Evolutionary conservation across 768 basidiomycete genomes (phyloP), one percentile per base, ranked within the genome.

Genomic region (Cubamyces lactineus): DNA sequence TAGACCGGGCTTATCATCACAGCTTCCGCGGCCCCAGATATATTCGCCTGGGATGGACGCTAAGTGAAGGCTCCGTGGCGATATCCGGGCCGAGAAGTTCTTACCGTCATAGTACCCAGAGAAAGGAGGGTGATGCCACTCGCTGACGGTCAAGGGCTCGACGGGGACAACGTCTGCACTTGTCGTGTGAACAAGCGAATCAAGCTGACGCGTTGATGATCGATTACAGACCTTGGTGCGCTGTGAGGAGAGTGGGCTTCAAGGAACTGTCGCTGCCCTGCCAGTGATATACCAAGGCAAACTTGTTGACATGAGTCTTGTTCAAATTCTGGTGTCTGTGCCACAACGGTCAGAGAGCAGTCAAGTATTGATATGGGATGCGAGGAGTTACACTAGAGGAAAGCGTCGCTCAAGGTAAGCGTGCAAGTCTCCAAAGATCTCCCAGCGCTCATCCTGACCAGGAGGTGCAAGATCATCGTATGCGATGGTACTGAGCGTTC

Each of bases 251-350:
- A 16, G 92, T 66, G 0, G 92, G 91, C 70, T 90, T 89, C n/a
- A 89, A 76, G 0, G 78, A 74, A 12, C 72, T 60, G 65, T 91
- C 79, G 3, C 82, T 80, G 1, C 91, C 91, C 54, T 80, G 76
- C 90, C 91, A 92, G 51, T 85, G 82, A 69, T 84, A 90, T 8
- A 91, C 72, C n/a, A 92, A 78, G 0, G 84, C 91, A 66, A 89
- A 90, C 0, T 84, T 89, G 71, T 92, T 92, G 67, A 94, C 84
- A 66, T 85, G 86, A 9, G 85, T 86, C 61, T 89, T 78, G 30
- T 79, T 69, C 46, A 92, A 77, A 9, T 73, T 80, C n/a, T 77
- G 50, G 71, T 90, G 86, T 12, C 88, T 91, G 23, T 34, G 34
- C 34, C 34, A 11, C 9, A 9, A 34, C 16, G 15, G 17, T 12